These are phyloP conservation scores for Lichtheimia hyalospora DNA, from an alignment of 371 early-diverging fungal species.

Conservation along the genomic window DNA sequence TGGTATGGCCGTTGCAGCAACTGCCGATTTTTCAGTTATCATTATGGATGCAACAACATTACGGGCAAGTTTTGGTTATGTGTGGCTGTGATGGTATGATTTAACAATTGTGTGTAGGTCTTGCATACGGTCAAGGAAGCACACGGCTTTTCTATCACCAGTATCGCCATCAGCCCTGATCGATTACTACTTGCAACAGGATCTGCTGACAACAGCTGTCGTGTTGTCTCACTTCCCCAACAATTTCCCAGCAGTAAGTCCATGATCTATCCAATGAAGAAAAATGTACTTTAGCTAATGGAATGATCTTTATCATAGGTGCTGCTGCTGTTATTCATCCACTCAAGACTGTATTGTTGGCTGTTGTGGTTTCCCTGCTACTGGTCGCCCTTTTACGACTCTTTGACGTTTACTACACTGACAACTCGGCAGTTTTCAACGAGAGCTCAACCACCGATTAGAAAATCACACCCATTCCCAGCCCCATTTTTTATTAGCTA, in stretches of 20 bases:
- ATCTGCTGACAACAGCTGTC: constrained; percentile 68
- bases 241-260: constrained; percentile 45
- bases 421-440: too few relatives aligned
- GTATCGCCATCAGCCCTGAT: constrained; percentile 62
- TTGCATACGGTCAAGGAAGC: constrained; percentile 55
- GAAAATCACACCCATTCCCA: too few relatives aligned
- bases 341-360: constrained; percentile 32
- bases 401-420: too few relatives aligned
- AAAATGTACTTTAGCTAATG: not conserved
- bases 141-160: constrained; percentile 67
- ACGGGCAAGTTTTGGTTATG: constrained; percentile 26
- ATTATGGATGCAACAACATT: constrained; percentile 56
- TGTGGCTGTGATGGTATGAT: not conserved
- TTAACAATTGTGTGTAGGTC: constrained; percentile 6
- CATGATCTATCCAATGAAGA: not conserved
- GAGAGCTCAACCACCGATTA: too few relatives aligned
- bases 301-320: not conserved
- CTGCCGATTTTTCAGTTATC: constrained; percentile 53
- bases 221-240: constrained; percentile 54
- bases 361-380: constrained; percentile 23
- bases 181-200: constrained; percentile 59
- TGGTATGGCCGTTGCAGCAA: constrained; percentile 56
- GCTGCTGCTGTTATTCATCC: constrained; percentile 27
- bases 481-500: too few relatives aligned
- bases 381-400: too few relatives aligned